A percentile compares a stretch with the other conserved stretches of the same genome.
Evolutionary conservation across 176 grass and related monocot genomes (phyloP).

Genomic region (Bolboschoenus planiculmis): DNA sequence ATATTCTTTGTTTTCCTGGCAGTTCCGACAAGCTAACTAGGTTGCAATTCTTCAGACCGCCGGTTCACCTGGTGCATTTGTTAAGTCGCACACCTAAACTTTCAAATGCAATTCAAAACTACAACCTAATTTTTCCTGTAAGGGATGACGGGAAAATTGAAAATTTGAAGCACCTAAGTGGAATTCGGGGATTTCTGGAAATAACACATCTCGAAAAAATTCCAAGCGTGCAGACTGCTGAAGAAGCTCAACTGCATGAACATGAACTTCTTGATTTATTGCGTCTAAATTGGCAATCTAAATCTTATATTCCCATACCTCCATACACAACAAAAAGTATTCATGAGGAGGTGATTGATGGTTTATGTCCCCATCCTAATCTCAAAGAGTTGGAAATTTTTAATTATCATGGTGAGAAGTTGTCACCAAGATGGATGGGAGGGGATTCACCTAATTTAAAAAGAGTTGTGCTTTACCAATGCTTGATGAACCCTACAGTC

Average conservation of each 20-base stretch:
- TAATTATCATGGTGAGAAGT: background rate
- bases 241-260: background rate
- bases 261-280: background rate
- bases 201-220: background rate
- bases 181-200: background rate
- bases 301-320: background rate
- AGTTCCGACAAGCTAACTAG: background rate
- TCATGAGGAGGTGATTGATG: background rate
- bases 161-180: background rate
- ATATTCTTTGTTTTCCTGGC: background rate
- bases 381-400: conserved; percentile 5
- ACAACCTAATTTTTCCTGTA: background rate
- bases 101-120: background rate
- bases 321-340: background rate
- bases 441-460: background rate
- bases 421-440: conserved; percentile 4
- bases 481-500: background rate
- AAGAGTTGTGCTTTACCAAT: background rate
- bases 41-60: background rate
- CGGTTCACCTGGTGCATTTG: background rate
- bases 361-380: conserved; percentile 17
- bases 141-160: background rate
- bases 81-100: background rate
- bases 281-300: background rate
- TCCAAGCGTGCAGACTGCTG: background rate